Evolutionary conservation across 805 yeast species (phyloP), one percentile per base, ranked within the genome.

Genomic region (Cyberlindnera xylosilytica): DNA sequence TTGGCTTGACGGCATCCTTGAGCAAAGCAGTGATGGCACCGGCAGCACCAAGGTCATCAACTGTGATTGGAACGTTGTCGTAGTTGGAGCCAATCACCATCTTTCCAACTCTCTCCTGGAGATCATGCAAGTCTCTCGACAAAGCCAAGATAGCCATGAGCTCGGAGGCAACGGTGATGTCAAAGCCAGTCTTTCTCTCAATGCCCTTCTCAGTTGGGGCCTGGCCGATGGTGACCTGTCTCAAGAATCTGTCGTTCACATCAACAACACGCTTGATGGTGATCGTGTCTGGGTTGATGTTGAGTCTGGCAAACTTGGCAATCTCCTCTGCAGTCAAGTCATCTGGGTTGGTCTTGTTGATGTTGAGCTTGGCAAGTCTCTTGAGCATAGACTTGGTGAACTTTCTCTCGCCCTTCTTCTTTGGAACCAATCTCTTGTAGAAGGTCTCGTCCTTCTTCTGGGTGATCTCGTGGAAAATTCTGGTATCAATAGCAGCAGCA

Each of bases 251-350:
- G 63, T 85, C 95, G 58, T 85, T 85, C 61, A 86, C 82, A 64
- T 85, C 95, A 47, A 85, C 91, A 34, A 85, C 95, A 64, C 95
- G 73, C 72, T 82, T 83, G 79, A 87, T 79, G 31, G 89, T 82
- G 59, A 85, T 83, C 22, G 90, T 70, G 23, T 79, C 86, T 13
- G 91, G 93, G 58, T 84, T 87, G 49, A 85, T 78, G 63, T 85
- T 81, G 55, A 85, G 69, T 62, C 86, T 75, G 15, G 80, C 88
- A 60, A 85, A 85, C 52, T 62, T 64, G 23, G 71, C 59, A 37
- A 76, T 69, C 65, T 85, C 93, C 62, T 83, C 89, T 28, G 72
- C 70, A 24, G 87, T 81, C 60, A 85, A 74, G 23, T 78, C 81
- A 60, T 84, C 78, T 16, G 93, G 91, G 58, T 84, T 70, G 28